Evolutionary conservation across 306 rosid species (phyloP), one percentile per base, ranked within the genome.

Genomic region (Pterocarpus santalinus): DNA sequence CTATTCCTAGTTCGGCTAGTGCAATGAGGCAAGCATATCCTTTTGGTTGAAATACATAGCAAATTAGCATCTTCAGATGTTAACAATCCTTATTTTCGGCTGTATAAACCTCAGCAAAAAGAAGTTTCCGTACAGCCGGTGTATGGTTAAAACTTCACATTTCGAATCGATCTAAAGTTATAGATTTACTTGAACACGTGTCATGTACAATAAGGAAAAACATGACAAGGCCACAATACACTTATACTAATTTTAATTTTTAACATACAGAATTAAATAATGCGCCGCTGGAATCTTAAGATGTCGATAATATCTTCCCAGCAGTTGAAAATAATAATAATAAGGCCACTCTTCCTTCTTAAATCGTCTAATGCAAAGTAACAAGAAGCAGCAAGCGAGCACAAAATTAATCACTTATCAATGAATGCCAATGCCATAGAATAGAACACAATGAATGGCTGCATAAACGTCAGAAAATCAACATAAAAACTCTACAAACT

Each of bases 401-500:
- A 67, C 63, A 41, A 75, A 77, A 30, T 38, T 49, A 68, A 53
- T 17, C 75, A 46, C 34, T 15, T 66, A 10, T 52, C 70, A 72
- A 78, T 8, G 80, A 64, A 62, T 69, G 62, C n/a, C 6, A 8
- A 51, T 71, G 64, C 43, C 80, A 55, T 58, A 28, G 56, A 49
- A 70, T 58, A 28, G 56, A 49, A 70, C 68, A 65, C 75, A 66
- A 76, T 7, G 76, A 76, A 62, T 53, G 56, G 70, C 39, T 33
- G 65, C 47, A 79, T 64, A 72, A 65, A 80, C 22, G 36, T 75
- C 80, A 49, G 51, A 71, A 63, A 36, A 52, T 72, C 75, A 67
- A 52, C 64, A 51, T 10, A 61, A 69, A 64, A 43, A 56, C 80
- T 85, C 80, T 47, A 76, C 81, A 52, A 76, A 73, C 73, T 58